Evolutionary conservation across 768 basidiomycete genomes (phyloP).

Genomic region (Suillus plorans): DNA sequence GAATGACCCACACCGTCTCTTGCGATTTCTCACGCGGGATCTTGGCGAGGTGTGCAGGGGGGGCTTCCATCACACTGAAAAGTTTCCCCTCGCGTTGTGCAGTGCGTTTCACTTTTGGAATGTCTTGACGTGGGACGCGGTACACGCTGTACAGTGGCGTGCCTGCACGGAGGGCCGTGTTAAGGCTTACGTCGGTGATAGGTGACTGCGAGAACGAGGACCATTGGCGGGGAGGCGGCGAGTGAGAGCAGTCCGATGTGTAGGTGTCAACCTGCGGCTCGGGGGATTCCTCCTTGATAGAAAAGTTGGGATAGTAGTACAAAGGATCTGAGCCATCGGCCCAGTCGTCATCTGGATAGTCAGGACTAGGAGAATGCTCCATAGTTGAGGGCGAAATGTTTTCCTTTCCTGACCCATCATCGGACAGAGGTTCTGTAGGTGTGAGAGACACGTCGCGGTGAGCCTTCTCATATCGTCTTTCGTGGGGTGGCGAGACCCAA

Average conservation of each 20-base stretch:
- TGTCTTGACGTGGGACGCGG: conserved; percentile 28
- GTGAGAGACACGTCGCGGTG: conserved; percentile 20
- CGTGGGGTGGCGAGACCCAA: conserved; percentile 32
- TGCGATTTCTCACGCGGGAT: conserved; percentile 18
- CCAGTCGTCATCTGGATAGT: conserved; percentile 13
- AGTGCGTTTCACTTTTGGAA: conserved; percentile 23
- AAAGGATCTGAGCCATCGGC: neutral
- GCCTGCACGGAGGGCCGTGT: conserved; percentile 26
- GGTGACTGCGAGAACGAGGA: conserved; percentile 26
- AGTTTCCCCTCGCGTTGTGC: conserved; percentile 33
- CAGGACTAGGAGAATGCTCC: conserved; percentile 2
- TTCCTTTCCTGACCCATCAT: conserved; percentile 12
- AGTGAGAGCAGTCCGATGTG: conserved; percentile 16
- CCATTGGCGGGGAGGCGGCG: conserved; percentile 26
- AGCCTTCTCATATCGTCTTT: conserved; percentile 6
- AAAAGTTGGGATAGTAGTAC: conserved; percentile 1
- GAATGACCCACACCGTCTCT: conserved; percentile 30
- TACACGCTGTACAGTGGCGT: conserved; percentile 36
- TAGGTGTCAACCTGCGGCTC: conserved; percentile 11
- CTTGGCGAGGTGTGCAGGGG: conserved; percentile 23
- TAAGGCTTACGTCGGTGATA: conserved; percentile 24
- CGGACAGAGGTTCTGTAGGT: conserved; percentile 31
- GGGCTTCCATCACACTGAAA: conserved; percentile 27
- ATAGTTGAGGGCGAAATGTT: neutral
- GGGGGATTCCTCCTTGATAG: conserved; percentile 10